Conservation (phyloP, 2,329 filamentous ascomycete genomes). For the Emergomyces orientalis region DNA sequence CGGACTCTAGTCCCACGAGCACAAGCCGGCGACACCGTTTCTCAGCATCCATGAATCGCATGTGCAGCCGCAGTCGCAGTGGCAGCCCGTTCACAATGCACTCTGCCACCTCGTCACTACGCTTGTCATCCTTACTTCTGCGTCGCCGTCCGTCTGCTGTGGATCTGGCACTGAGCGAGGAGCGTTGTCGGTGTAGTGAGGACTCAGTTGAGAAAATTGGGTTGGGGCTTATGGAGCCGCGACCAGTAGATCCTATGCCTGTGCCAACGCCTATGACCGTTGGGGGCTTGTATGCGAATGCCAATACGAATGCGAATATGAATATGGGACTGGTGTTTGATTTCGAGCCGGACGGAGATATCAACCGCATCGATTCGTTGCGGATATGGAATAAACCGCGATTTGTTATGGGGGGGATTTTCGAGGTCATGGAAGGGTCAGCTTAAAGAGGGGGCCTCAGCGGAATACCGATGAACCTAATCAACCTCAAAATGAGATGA, state of each 20-base stretch:
- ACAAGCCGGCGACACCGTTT: conserved; percentile 19
- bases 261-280: conserved; percentile 10
- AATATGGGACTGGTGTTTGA: conserved; percentile 7
- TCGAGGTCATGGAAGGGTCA: conserved; percentile 39
- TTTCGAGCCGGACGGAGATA: conserved; percentile 1
- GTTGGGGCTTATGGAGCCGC: conserved; percentile 37
- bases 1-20: conserved; percentile 22
- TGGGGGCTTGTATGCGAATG: conserved; percentile 12
- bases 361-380: background rate
- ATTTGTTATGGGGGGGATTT: conserved; percentile 40
- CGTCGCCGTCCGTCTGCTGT: conserved; percentile 37
- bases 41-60: conserved; percentile 16
- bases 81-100: conserved; percentile 24
- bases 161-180: conserved; percentile 37
- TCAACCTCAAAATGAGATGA: background rate
- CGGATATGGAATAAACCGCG: conserved; percentile 22
- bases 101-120: conserved; percentile 21
- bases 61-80: conserved; percentile 19
- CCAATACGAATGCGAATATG: conserved; percentile 7
- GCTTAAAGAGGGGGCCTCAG: conserved; percentile 22
- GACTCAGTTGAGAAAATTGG: conserved; percentile 34
- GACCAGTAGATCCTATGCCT: conserved; percentile 31
- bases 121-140: conserved; percentile 26
- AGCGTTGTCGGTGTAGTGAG: conserved; percentile 31
- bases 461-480: too few species aligned